Percentiles rank a stretch among this genome's conserved stretches.
phyloP scores from a whole-genome alignment of 106 monocot genomes.

The Iris macrosiphon region DNA sequence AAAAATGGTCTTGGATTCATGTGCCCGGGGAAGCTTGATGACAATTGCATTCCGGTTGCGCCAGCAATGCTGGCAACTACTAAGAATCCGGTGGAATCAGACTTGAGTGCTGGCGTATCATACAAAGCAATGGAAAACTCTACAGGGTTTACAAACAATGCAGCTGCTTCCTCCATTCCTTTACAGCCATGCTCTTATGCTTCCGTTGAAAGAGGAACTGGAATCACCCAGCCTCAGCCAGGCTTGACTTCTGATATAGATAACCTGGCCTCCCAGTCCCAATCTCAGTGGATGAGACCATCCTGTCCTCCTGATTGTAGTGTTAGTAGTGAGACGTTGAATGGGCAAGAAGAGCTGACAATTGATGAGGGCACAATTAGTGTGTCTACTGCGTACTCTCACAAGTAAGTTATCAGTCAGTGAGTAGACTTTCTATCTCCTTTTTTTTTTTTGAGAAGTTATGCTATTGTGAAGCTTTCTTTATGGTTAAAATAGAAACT shows the following conservation, averaged over 20 bases:
- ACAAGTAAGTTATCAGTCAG: slow-evolving; percentile 38
- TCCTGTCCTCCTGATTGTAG: slow-evolving; percentile 21
- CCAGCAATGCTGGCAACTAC: slow-evolving; percentile 23
- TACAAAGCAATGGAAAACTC: slow-evolving; percentile 33
- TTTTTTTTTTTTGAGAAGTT: not conserved
- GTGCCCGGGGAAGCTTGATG: slow-evolving; percentile 34
- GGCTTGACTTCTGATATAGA: slow-evolving; percentile 32
- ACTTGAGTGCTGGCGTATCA: slow-evolving; percentile 18
- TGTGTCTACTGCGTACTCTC: slow-evolving; percentile 72
- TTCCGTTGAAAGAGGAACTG: slow-evolving; percentile 19
- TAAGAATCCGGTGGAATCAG: slow-evolving; percentile 25
- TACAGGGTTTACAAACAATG: slow-evolving; percentile 27
- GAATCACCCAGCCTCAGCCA: slow-evolving; percentile 15
- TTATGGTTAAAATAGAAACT: too few relatives aligned
- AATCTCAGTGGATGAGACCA: slow-evolving; percentile 48
- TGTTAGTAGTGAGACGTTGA: slow-evolving; percentile 23
- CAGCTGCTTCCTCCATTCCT: slow-evolving; percentile 4
- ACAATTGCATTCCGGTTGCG: slow-evolving; percentile 22
- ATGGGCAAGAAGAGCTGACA: slow-evolving; percentile 50
- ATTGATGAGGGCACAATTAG: slow-evolving; percentile 81
- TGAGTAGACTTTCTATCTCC: not conserved
- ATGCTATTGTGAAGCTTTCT: too few relatives aligned
- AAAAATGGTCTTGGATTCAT: slow-evolving; percentile 40
- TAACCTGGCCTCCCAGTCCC: slow-evolving; percentile 25
- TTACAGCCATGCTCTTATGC: slow-evolving; percentile 22